Evolutionary conservation across 805 yeast species (phyloP), one percentile per base, ranked within the genome.

Genomic region (Yarrowia sp.): DNA sequence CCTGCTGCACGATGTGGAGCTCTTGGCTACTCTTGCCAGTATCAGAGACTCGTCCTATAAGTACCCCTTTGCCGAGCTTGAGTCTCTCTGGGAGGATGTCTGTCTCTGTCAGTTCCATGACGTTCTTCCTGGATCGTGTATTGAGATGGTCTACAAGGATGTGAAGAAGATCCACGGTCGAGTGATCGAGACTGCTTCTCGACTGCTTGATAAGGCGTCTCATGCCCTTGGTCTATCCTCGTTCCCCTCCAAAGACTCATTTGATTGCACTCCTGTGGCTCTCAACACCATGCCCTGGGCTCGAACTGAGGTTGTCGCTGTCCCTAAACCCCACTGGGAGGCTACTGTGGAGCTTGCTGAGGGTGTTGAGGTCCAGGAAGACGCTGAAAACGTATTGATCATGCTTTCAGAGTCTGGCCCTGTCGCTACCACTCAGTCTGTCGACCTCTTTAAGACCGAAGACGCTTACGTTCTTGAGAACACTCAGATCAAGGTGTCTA

Each of bases 41-140:
- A 74, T 89, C 45, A 79, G 81, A 32, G 79, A 83, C 40, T 74
- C 80, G 1, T 77, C 79, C 32, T 94, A 88, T 77, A 80, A 79
- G 69, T 94, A 94, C 76, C 99, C 99, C 2, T 81, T 83, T 41
- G 79, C 83, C 46, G 85, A 87, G 70, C 83, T 94, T 53, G 87
- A 88, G 71, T 82, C 79, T 1, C 77, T 94, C 70, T 94, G 99
- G 99, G 94, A 92, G 77, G 87, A 91, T 77, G 86, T 94, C 22
- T 86, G 92, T 71, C 81, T 95, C 69, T 92, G 97, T 76, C 98
- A 94, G 77, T 94, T 94, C 81, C 99, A 94, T 78, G 99, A 94
- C 80, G 98, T 94, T n/a, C 82, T 95, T 66, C 99, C 99, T 1
- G 99, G 99, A 2, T 89, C 97, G 7, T 91, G 97, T 79, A 94